Conservation (phyloP, 2,329 filamentous ascomycete species). For the Pleurostoma richardsiae region DNA sequence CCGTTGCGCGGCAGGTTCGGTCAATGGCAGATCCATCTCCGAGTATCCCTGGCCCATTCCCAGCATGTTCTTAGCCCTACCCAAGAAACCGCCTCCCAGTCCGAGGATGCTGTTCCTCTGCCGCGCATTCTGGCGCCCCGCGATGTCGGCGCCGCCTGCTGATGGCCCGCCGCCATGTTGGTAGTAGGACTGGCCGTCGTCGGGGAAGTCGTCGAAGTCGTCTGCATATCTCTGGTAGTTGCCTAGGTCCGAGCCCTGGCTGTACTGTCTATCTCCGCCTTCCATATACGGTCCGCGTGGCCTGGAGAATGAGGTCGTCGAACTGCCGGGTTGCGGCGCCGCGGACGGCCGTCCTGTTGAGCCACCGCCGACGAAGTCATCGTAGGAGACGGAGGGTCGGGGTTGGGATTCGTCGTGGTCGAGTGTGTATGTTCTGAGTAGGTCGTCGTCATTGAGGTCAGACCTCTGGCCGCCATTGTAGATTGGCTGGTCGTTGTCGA, state of each 20-base stretch:
- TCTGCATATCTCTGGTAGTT: constrained; percentile 91
- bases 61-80: constrained; percentile 82
- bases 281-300: constrained; percentile 36
- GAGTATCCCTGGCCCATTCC: constrained; percentile 88
- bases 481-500: constrained; percentile 63
- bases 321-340: constrained; percentile 28
- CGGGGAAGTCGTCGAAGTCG: constrained; percentile 75
- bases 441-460: constrained; percentile 74
- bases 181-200: constrained; percentile 78
- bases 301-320: constrained; percentile 4
- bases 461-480: constrained; percentile 76
- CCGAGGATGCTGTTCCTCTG: constrained; percentile 86
- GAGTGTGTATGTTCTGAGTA: constrained; percentile 70
- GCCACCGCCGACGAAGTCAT: constrained; percentile 80
- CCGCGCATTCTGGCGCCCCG: constrained; percentile 51
- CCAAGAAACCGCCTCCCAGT: constrained; percentile 81
- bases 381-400: constrained; percentile 87
- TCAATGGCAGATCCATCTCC: constrained; percentile 96
- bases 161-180: constrained; percentile 63
- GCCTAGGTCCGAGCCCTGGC: constrained; percentile 75
- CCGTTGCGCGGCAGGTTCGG: constrained; percentile 57
- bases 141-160: constrained; percentile 46
- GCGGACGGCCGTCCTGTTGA: constrained; percentile 42
- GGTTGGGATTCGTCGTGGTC: constrained; percentile 59
- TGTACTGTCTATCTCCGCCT: constrained; percentile 42